These are phyloP conservation scores for Quercus agrifolia DNA, from an alignment of 306 rosid genomes.

Conservation along the genomic window DNA sequence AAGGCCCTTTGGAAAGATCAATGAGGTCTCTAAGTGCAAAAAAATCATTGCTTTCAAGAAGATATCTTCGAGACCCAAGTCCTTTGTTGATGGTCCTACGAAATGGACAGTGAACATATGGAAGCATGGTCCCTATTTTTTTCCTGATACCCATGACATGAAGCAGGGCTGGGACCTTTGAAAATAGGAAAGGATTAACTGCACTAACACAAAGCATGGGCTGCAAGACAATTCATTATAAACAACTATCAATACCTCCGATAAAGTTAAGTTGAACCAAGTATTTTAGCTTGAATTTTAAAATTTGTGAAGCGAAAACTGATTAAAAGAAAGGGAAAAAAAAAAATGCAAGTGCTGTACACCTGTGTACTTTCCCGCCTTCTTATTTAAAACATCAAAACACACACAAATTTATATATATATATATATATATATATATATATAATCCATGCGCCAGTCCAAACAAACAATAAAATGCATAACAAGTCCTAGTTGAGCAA, in stretches of 20 bases:
- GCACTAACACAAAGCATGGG: slow-evolving; percentile 99
- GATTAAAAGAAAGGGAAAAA: not conserved
- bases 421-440: not conserved
- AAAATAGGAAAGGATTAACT: slow-evolving; percentile 92
- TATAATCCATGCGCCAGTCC: not conserved
- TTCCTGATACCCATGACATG: slow-evolving; percentile 78
- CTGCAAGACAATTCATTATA: slow-evolving; percentile 60
- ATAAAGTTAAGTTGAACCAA: not conserved
- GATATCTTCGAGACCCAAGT: slow-evolving; percentile 84
- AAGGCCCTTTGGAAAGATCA: slow-evolving; percentile 97
- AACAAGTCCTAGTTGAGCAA: not conserved
- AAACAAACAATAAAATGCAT: not conserved
- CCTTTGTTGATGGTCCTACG: slow-evolving; percentile 74
- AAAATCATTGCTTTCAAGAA: slow-evolving; percentile 92
- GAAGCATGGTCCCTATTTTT: slow-evolving; percentile 76
- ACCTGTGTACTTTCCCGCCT: not conserved
- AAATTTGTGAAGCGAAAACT: not conserved
- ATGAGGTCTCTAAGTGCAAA: slow-evolving; percentile 93
- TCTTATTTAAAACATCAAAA: not conserved
- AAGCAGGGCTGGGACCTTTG: slow-evolving; percentile 89
- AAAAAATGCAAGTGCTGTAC: not conserved
- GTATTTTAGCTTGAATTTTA: slow-evolving; percentile 1
- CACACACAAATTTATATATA: not conserved
- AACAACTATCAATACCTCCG: not conserved
- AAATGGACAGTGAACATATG: slow-evolving; percentile 87